phyloP scores from a whole-genome alignment of 768 basidiomycete species.

The Sporobolomyces pararoseus region DNA sequence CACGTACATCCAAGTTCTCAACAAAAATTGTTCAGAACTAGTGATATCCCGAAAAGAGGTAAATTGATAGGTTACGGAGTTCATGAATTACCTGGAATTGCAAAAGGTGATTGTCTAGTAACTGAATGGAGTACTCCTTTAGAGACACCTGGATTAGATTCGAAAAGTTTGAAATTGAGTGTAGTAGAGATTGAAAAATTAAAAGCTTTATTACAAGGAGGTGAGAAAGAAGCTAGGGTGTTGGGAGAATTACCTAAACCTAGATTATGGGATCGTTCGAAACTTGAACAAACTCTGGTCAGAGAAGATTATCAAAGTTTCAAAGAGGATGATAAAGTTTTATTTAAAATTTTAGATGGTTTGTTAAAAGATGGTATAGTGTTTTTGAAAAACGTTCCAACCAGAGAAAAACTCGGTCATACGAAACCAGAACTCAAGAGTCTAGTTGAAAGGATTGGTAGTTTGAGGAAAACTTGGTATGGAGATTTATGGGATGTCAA shows the following conservation, averaged over 20 bases:
- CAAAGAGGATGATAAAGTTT: conserved; percentile 54
- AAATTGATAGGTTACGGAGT: conserved; percentile 53
- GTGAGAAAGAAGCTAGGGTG: background rate
- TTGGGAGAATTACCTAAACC: conserved; percentile 6
- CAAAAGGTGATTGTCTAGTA: conserved; percentile 44
- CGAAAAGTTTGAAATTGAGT: conserved; percentile 25
- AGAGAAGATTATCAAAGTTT: conserved; percentile 53
- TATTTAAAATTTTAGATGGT: conserved; percentile 64
- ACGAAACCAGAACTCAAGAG: conserved; percentile 64
- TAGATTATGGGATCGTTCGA: conserved; percentile 45
- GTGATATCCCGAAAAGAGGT: conserved; percentile 60
- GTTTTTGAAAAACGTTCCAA: conserved; percentile 69
- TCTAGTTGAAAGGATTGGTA: conserved; percentile 68
- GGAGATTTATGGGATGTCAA: conserved; percentile 63
- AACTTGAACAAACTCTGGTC: conserved; percentile 55
- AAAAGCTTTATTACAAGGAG: conserved; percentile 41
- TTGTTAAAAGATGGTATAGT: conserved; percentile 68
- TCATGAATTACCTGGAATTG: conserved; percentile 49
- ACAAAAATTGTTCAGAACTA: conserved; percentile 71
- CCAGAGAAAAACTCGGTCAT: conserved; percentile 58
- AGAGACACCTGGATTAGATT: conserved; percentile 44
- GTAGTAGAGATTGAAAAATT: conserved; percentile 36
- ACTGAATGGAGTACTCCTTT: conserved; percentile 59
- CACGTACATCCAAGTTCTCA: conserved; percentile 73
- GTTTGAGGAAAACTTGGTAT: conserved; percentile 82